These are phyloP conservation scores for Candida patagonica DNA, from an alignment of 805 yeast species.

Conservation along the genomic window DNA sequence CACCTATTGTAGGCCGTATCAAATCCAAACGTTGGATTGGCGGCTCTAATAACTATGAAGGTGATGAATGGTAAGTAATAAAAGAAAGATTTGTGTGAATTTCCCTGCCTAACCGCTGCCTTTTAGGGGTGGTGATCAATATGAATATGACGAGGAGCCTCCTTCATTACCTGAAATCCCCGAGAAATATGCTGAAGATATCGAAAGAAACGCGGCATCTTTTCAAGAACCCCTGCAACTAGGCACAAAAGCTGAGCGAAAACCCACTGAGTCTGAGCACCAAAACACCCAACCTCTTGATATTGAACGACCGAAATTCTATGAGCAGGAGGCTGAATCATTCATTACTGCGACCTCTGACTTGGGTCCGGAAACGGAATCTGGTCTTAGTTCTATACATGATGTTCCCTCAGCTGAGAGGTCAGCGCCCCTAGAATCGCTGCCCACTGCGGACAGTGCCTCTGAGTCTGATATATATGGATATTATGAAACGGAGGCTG, in stretches of 20 bases:
- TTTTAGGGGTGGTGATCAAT: conserved; percentile 25
- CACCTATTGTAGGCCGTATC: conserved; percentile 22
- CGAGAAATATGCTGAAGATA: background rate
- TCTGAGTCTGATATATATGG: too few species aligned
- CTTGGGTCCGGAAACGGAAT: too few species aligned
- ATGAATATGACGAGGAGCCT: conserved; percentile 14
- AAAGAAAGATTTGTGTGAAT: background rate
- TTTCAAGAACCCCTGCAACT: background rate
- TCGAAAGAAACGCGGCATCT: background rate
- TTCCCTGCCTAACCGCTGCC: conserved; percentile 1
- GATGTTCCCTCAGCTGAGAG: too few species aligned
- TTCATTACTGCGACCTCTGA: too few species aligned
- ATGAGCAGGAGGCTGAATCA: too few species aligned
- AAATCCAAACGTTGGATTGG: conserved; percentile 30
- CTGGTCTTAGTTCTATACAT: too few species aligned
- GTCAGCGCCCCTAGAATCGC: too few species aligned
- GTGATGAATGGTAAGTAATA: conserved; percentile 25
- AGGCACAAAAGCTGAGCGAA: background rate
- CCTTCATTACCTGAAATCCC: conserved; percentile 20
- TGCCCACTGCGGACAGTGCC: too few species aligned
- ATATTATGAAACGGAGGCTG: too few species aligned
- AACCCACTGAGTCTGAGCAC: too few species aligned
- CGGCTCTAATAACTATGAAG: conserved; percentile 28
- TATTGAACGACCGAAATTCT: too few species aligned
- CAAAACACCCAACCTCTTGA: too few species aligned